Evolutionary conservation across 352 stramenopile species (phyloP), one percentile per base, ranked within the genome.

Genomic region (Phytophthora uliginosa): DNA sequence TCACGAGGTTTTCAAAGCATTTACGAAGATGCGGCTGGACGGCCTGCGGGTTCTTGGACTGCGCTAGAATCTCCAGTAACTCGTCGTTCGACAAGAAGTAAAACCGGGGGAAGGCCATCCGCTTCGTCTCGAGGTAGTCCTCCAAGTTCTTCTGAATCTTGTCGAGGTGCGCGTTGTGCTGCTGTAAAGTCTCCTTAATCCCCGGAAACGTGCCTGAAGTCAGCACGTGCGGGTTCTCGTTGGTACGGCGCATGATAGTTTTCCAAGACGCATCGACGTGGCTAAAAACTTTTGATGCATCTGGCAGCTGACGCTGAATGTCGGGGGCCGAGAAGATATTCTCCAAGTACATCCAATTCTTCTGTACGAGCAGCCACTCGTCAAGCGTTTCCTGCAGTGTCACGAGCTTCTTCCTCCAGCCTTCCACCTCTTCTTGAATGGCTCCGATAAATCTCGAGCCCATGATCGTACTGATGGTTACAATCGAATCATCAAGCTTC

Each of bases 41-140:
- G 1, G 92, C 93, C 31, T 98, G 93, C 10, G 96, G 96, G 61
- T 99, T 97, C 78, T 98, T 98, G 5, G 95, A 94, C 55, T 99
- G 95, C 8, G 95, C 94, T 1, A 99, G 72, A 40, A 99, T 99
- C 65, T 99, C 96, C 0, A 99, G 81, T 20, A 99, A 76, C 40
- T 98, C 97, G 53, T 99, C 97, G 59, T 99, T 98, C 0, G 94
- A 98, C 2, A 99, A 72, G 63, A 99, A 99, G 77, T 99, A 99
- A 76, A 99, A 99, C 1, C 91, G 78, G 7, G 94, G 94, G 56
- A 98, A 98, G 4, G 91, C 91, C 91, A 97, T 98, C 10, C 94
- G 84, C 57, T 98, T 98, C 1, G 92, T 98, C 65, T 98, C 94
- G 5, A 98, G 76, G 68, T 98, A 98, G 64, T 98, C 91, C 63